Base-by-base conservation (phyloP, 202 grass and related monocot species). In the Carex sylvatica region DNA sequence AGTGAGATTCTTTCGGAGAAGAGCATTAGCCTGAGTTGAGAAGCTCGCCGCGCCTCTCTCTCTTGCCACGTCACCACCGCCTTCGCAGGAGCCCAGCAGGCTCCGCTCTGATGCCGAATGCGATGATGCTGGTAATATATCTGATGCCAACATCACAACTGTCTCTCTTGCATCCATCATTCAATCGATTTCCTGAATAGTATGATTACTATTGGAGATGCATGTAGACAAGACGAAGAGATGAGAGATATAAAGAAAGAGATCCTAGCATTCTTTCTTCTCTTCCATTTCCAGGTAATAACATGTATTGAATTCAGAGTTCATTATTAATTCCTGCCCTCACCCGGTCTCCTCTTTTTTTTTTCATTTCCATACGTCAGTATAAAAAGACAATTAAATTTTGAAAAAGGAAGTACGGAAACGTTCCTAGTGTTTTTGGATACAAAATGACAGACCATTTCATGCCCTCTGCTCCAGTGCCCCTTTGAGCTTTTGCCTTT, bases 1-100 rank as follows among this genome's bases (percentile, higher is more conserved):
- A 22, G 88, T 89, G 88, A 97, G 91, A 86, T 97, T 97, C 91
- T 97, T 97, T 84, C 91, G 89, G 84, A 97, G 94, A 71, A 97
- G 94, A 44, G 92, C 94, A 85, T 97, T 92, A 67, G 94, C 94
- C 82, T 97, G 94, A 46, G 94, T 94, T 14, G 20, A 46, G 74
- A 92, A 94, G 59, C 90, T 88, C 5, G 94, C 91, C 0, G 85
- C 35, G 38, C 66, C 86, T 81, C 91, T 80, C 4, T 89, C 60
- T 6, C 70, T 26, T 20, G 58, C 11, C 9, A 83, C 1, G 9
- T 58, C 9, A 55, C 85, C 90, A 82, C 65, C 1, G 22, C 68
- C 40, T 1, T 47, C 75, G 9, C n/a, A 0, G 30, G 24, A 40
- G 70, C 58, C 8, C 13, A 35, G 44, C 16, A 83, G 65, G 14